A percentile compares a stretch with the other conserved stretches of the same genome.
phyloP scores from a whole-genome alignment of 2,329 filamentous ascomycete species.

The Lachnellula occidentalis region DNA sequence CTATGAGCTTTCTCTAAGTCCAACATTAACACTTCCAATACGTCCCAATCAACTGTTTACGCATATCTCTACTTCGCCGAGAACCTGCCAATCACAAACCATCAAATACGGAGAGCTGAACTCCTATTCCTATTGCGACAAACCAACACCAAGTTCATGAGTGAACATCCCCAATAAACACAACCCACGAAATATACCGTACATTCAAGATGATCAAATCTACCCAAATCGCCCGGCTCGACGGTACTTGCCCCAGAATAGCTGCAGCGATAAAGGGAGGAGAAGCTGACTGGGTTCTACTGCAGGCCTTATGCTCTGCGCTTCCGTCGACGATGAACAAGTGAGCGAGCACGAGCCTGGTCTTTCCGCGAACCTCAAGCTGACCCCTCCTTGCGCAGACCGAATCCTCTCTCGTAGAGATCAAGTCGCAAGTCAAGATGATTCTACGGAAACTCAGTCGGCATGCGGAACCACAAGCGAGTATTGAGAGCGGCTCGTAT shows the following conservation, averaged over 20 bases:
- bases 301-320: slow-evolving; percentile 86
- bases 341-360: slow-evolving; percentile 36
- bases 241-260: slow-evolving; percentile 51
- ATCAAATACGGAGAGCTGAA: background rate
- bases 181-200: slow-evolving; percentile 1
- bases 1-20: background rate
- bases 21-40: background rate
- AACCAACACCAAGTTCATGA: background rate
- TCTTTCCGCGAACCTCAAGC: background rate
- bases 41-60: background rate
- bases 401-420: slow-evolving; percentile 72
- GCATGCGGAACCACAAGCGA: slow-evolving; percentile 85
- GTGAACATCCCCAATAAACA: background rate
- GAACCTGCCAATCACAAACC: background rate
- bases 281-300: slow-evolving; percentile 10
- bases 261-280: background rate
- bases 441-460: slow-evolving; percentile 82
- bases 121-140: background rate
- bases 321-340: slow-evolving; percentile 87
- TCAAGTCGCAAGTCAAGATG: slow-evolving; percentile 87
- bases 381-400: slow-evolving; percentile 38
- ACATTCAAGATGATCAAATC: slow-evolving; percentile 60
- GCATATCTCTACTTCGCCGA: background rate
- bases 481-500: slow-evolving; percentile 78
- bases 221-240: slow-evolving; percentile 89